These are phyloP conservation scores for Laburnicola sp. DNA, from an alignment of 2,329 filamentous ascomycete genomes.

Conservation along the genomic window DNA sequence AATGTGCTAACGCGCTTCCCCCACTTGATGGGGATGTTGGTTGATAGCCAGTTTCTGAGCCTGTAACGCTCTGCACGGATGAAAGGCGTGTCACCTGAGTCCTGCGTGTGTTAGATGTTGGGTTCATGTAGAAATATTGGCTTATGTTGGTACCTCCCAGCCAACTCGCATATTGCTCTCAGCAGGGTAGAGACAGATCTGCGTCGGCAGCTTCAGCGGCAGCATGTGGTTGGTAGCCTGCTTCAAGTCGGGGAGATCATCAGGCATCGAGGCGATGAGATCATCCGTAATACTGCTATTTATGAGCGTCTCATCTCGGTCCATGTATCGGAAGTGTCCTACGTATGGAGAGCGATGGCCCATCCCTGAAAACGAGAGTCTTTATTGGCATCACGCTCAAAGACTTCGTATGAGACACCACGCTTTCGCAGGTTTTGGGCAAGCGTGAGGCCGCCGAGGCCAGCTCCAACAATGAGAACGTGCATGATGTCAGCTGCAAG, in stretches of 20 bases:
- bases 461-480: constrained; percentile 30
- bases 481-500: constrained; percentile 8
- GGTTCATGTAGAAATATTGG: no score
- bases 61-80: constrained; percentile 12
- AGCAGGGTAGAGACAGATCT: constrained; percentile 5
- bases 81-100: constrained; percentile 3
- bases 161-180: not conserved
- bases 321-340: not conserved
- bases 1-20: constrained; percentile 41
- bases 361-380: constrained; percentile 20
- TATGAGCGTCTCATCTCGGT: not conserved
- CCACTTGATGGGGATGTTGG: constrained; percentile 44
- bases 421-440: constrained; percentile 24
- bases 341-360: constrained; percentile 19
- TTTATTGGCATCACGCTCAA: constrained; percentile 24
- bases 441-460: constrained; percentile 26
- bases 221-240: constrained; percentile 6
- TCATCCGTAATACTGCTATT: constrained; percentile 8
- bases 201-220: constrained; percentile 8
- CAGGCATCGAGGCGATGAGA: constrained; percentile 2
- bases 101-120: not conserved
- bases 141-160: not conserved
- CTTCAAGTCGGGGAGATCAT: constrained; percentile 11
- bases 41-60: constrained; percentile 11
- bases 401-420: constrained; percentile 25